These are phyloP conservation scores for Ophiocordyceps unilateralis DNA, from an alignment of 2,329 filamentous ascomycete species.

Conservation along the genomic window DNA sequence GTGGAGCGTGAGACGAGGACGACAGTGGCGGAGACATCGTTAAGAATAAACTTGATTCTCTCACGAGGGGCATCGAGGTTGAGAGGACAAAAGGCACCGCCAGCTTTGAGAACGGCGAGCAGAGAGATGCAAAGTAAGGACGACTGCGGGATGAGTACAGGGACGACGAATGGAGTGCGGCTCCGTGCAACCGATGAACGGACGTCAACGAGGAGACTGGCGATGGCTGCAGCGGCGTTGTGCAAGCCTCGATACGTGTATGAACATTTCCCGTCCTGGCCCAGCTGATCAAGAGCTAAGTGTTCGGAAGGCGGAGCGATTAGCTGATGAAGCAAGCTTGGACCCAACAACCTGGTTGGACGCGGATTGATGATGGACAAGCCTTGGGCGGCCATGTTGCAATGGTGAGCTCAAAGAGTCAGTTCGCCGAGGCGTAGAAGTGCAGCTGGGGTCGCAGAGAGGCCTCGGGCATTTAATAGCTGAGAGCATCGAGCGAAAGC, in stretches of 20 bases:
- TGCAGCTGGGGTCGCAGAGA: not conserved
- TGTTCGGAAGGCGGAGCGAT: conserved; percentile 23
- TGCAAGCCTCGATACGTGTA: conserved; percentile 51
- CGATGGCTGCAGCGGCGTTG: conserved; percentile 34
- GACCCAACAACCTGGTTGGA: conserved; percentile 23
- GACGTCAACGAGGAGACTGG: conserved; percentile 24
- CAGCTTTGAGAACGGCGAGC: conserved; percentile 62
- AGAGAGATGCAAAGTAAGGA: conserved; percentile 62
- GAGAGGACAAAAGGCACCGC: conserved; percentile 73
- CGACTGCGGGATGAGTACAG: conserved; percentile 62
- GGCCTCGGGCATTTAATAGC: not conserved
- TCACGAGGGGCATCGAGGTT: conserved; percentile 63
- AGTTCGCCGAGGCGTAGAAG: not conserved
- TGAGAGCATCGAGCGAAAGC: not conserved
- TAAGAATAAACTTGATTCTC: conserved; percentile 60
- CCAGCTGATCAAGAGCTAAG: conserved; percentile 16
- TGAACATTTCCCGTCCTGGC: conserved; percentile 10
- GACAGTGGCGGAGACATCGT: conserved; percentile 55
- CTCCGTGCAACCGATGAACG: conserved; percentile 1
- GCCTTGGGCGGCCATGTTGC: conserved; percentile 9
- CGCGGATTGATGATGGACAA: conserved; percentile 30
- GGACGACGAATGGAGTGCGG: conserved; percentile 37
- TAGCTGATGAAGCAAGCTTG: conserved; percentile 37
- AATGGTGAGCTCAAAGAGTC: too few species aligned
- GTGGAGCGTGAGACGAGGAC: conserved; percentile 45